phyloP scores from a whole-genome alignment of 2,329 filamentous ascomycete genomes.

The Chalaropsis ovoidea region DNA sequence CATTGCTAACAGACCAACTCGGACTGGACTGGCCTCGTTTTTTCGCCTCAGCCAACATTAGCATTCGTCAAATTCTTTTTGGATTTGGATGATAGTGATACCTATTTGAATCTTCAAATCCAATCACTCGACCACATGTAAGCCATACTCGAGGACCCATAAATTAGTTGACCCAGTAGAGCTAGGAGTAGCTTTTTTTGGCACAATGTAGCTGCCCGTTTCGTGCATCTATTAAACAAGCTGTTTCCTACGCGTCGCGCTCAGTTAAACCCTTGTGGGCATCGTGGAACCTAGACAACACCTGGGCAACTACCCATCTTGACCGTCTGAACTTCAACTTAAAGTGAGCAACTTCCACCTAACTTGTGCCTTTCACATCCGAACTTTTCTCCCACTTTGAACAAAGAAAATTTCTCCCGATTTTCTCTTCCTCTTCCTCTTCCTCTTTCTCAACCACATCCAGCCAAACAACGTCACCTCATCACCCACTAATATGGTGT shows the following conservation, averaged over 20 bases:
- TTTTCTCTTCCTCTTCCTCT: not conserved
- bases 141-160: not conserved
- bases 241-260: not conserved
- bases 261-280: not conserved
- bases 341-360: not conserved
- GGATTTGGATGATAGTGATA: too few species aligned
- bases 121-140: constrained; percentile 4
- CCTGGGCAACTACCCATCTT: not conserved
- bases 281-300: not conserved
- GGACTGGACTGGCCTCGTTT: constrained; percentile 11
- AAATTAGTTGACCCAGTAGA: not conserved
- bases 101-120: not conserved
- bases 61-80: not conserved
- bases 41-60: not conserved
- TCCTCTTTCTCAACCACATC: not conserved
- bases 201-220: not conserved
- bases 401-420: not conserved
- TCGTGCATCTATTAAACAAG: not conserved
- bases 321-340: too few species aligned
- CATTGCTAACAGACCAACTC: not conserved
- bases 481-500: constrained; percentile 33
- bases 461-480: not conserved
- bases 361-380: not conserved
- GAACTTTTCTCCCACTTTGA: not conserved
- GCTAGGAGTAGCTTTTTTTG: not conserved